These are phyloP conservation scores for Polyporus tsugae DNA, from an alignment of 1,284 basidiomycete genomes.

Conservation along the genomic window DNA sequence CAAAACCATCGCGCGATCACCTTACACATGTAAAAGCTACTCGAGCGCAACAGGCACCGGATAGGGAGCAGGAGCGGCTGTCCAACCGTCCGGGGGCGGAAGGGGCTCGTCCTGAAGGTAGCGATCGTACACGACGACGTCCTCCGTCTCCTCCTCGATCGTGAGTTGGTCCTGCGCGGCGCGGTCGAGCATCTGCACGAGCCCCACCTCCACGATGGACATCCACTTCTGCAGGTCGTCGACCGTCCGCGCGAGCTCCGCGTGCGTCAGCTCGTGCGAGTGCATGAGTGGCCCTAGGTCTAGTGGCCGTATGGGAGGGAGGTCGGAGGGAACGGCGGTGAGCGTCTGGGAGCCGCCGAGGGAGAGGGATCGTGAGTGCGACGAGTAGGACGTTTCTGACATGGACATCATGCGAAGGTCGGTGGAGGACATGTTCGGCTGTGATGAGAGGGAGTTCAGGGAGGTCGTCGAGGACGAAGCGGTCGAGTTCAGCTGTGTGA, in stretches of 20 bases:
- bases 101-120: conserved; percentile 18
- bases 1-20: background rate
- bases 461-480: conserved; percentile 41
- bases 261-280: conserved; percentile 70
- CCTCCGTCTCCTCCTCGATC: conserved; percentile 56
- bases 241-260: conserved; percentile 78
- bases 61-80: conserved; percentile 22
- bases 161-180: conserved; percentile 52
- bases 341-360: conserved; percentile 34
- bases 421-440: conserved; percentile 36
- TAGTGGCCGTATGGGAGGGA: conserved; percentile 64
- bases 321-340: conserved; percentile 27
- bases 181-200: conserved; percentile 71
- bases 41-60: conserved; percentile 30
- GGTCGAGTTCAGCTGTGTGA: conserved; percentile 37
- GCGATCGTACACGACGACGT: conserved; percentile 26
- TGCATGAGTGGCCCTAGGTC: conserved; percentile 72
- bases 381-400: conserved; percentile 34
- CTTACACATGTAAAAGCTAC: conserved; percentile 10
- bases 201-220: conserved; percentile 75
- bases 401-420: conserved; percentile 31
- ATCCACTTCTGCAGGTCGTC: conserved; percentile 87
- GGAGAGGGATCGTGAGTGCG: conserved; percentile 38
- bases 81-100: conserved; percentile 20
- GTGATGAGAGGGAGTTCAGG: conserved; percentile 41